Conservation (phyloP, 768 basidiomycete species). For the Punctularia strigosozonata region DNA sequence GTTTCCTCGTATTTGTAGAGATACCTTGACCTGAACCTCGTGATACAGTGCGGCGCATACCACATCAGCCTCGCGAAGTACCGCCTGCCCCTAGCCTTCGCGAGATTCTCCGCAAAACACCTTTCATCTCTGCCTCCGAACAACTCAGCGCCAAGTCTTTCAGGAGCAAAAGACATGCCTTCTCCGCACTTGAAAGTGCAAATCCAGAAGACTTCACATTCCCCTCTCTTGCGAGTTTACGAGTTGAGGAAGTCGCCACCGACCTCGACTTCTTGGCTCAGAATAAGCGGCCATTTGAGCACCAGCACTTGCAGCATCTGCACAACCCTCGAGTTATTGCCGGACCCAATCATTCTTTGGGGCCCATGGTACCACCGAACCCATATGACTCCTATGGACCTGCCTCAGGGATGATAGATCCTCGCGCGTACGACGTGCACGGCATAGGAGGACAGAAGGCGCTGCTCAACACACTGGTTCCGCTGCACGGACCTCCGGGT, state of each 20-base stretch:
- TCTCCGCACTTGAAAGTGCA: too few species aligned
- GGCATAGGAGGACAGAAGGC: too few species aligned
- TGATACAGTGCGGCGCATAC: conserved; percentile 47
- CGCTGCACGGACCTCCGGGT: too few species aligned
- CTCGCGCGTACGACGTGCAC: too few species aligned
- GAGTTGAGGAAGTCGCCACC: conserved; percentile 16
- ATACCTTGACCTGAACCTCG: neutral
- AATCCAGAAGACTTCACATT: conserved; percentile 11
- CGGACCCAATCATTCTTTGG: too few species aligned
- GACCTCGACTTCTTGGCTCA: conserved; percentile 20
- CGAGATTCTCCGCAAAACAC: conserved; percentile 52
- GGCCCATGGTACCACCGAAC: too few species aligned
- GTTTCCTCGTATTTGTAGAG: conserved; percentile 13
- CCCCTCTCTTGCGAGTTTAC: conserved; percentile 18
- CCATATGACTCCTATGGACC: too few species aligned
- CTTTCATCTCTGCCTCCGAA: conserved; percentile 22
- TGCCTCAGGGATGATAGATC: too few species aligned
- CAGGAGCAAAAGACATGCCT: conserved; percentile 9
- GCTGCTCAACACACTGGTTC: too few species aligned
- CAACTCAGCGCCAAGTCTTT: conserved; percentile 1
- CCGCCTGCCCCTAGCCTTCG: conserved; percentile 50
- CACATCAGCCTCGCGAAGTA: conserved; percentile 36
- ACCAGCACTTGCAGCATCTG: conserved; percentile 3
- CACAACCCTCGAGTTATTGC: too few species aligned
- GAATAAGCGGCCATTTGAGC: conserved; percentile 12